Evolutionary conservation across 2,329 filamentous ascomycete species (phyloP).

Genomic region (Neofusicoccum kwambonambiense): DNA sequence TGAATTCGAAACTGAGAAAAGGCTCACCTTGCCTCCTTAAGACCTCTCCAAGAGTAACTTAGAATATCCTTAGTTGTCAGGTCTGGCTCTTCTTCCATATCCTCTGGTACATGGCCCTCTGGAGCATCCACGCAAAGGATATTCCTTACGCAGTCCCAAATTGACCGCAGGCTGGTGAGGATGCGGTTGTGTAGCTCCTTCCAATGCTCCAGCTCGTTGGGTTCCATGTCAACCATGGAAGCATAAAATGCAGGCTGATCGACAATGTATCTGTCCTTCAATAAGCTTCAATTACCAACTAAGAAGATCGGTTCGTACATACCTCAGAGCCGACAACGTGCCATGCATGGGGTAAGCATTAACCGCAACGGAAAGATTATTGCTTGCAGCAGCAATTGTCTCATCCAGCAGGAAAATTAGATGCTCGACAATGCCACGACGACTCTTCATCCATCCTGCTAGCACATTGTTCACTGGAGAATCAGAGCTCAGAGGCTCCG

Average conservation of each 20-base stretch:
- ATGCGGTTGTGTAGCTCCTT: constrained; percentile 55
- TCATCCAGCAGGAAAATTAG: constrained; percentile 63
- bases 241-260: constrained; percentile 40
- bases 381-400: constrained; percentile 63
- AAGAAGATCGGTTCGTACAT: too few species aligned
- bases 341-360: constrained; percentile 48
- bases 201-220: constrained; percentile 26
- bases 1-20: neutral
- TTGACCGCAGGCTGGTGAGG: constrained; percentile 59
- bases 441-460: constrained; percentile 5
- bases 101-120: constrained; percentile 79
- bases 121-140: constrained; percentile 92
- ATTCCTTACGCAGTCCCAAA: constrained; percentile 74
- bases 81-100: constrained; percentile 68
- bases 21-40: constrained; percentile 85
- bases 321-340: constrained; percentile 41
- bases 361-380: constrained; percentile 63
- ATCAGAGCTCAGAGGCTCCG: neutral
- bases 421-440: constrained; percentile 50
- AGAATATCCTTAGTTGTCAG: constrained; percentile 83
- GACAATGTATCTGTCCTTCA: constrained; percentile 39
- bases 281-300: too few species aligned
- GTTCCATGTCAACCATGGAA: constrained; percentile 1
- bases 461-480: neutral
- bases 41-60: constrained; percentile 90